phyloP scores from a whole-genome alignment of 305 asterid species.

The Fraxinus angustifolia region DNA sequence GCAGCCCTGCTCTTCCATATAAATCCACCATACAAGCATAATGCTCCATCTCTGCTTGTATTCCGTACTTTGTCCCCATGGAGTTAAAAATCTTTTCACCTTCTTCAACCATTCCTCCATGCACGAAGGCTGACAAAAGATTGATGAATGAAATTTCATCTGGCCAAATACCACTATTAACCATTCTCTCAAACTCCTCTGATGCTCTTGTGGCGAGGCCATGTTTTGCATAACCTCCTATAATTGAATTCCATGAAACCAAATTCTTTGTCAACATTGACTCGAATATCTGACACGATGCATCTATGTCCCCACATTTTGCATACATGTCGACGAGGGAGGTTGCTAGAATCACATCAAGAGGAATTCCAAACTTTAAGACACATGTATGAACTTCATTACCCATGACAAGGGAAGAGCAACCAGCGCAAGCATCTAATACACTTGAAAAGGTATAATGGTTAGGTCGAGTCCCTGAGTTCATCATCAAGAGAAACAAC shows the following conservation, averaged over 20 bases:
- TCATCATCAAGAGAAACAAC: constrained; percentile 58
- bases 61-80: constrained; percentile 41
- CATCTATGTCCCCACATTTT: constrained; percentile 66
- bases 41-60: constrained; percentile 62
- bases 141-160: constrained; percentile 68
- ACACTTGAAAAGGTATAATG: constrained; percentile 64
- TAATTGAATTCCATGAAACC: constrained; percentile 78
- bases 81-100: constrained; percentile 62
- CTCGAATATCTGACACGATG: constrained; percentile 51
- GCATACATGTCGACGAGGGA: constrained; percentile 86
- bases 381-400: constrained; percentile 57
- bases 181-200: constrained; percentile 60
- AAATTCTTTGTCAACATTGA: constrained; percentile 50
- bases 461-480: constrained; percentile 54
- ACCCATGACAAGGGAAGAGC: constrained; percentile 63
- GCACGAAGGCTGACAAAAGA: constrained; percentile 70
- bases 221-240: constrained; percentile 74
- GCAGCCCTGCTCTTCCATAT: constrained; percentile 70
- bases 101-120: constrained; percentile 71
- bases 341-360: constrained; percentile 60
- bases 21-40: constrained; percentile 87
- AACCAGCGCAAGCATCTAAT: constrained; percentile 70
- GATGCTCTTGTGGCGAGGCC: constrained; percentile 61
- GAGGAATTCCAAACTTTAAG: constrained; percentile 52
- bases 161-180: constrained; percentile 39